These are phyloP conservation scores for Collariella sp. DNA, from an alignment of 495 filamentous ascomycete species.

Conservation along the genomic window DNA sequence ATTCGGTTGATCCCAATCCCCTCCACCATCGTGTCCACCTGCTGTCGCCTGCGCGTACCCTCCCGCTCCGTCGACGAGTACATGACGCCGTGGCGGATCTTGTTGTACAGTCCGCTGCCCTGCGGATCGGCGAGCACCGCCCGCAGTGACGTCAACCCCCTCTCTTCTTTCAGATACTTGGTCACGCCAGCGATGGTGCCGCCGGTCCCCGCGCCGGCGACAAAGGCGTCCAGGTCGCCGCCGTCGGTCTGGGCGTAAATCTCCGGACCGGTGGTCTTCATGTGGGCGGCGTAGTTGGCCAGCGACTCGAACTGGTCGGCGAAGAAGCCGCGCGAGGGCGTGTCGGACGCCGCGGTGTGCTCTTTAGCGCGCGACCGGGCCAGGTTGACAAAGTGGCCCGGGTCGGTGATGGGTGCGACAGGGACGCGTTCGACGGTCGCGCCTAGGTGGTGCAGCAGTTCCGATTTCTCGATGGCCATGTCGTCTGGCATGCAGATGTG, in stretches of 20 bases:
- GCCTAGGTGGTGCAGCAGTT: slow-evolving; percentile 80
- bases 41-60: slow-evolving; percentile 75
- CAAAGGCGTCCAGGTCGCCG: slow-evolving; percentile 75
- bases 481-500: slow-evolving; percentile 98
- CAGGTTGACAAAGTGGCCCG: slow-evolving; percentile 88
- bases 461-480: slow-evolving; percentile 79
- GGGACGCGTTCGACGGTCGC: slow-evolving; percentile 82
- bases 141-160: slow-evolving; percentile 39
- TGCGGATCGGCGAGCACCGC: slow-evolving; percentile 90
- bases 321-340: slow-evolving; percentile 64
- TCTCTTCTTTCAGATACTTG: slow-evolving; percentile 62
- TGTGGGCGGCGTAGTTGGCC: slow-evolving; percentile 81
- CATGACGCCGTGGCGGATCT: slow-evolving; percentile 89
- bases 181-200: slow-evolving; percentile 88
- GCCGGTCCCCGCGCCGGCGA: slow-evolving; percentile 92
- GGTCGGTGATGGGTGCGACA: slow-evolving; percentile 84
- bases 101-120: slow-evolving; percentile 88
- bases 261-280: slow-evolving; percentile 77
- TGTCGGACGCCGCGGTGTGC: slow-evolving; percentile 46
- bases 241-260: slow-evolving; percentile 73
- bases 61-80: slow-evolving; percentile 81
- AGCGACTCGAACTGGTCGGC: slow-evolving; percentile 92
- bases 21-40: slow-evolving; percentile 95
- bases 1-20: slow-evolving; percentile 91
- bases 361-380: slow-evolving; percentile 67